Evolutionary conservation across 805 yeast genomes (phyloP).

Genomic region (Kregervanrija pseudodelftensis): DNA sequence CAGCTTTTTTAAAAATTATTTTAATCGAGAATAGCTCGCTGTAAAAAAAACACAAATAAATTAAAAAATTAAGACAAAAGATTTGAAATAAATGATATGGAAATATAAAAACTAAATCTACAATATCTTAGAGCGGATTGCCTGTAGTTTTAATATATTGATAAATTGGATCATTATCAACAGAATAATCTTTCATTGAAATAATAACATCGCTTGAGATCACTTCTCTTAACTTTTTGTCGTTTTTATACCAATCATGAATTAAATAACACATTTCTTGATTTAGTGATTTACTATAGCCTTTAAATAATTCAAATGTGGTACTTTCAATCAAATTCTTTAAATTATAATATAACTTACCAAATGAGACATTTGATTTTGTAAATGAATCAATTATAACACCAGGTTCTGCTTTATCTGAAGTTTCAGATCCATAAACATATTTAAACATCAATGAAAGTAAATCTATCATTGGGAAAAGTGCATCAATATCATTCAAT

Average conservation of each 20-base stretch:
- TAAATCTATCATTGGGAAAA: conserved; percentile 71
- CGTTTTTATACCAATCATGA: conserved; percentile 59
- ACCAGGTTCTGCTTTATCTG: conserved; percentile 32
- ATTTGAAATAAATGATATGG: no score
- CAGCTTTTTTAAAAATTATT: neutral
- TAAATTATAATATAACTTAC: conserved; percentile 56
- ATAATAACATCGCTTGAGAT: conserved; percentile 41
- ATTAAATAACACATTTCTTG: conserved; percentile 60
- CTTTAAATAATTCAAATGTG: conserved; percentile 43
- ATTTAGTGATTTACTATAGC: conserved; percentile 32
- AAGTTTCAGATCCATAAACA: conserved; percentile 27
- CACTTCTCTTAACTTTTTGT: conserved; percentile 54
- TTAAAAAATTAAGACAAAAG: no score
- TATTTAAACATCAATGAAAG: conserved; percentile 58
- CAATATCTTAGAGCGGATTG: conserved; percentile 20
- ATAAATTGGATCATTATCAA: conserved; percentile 53
- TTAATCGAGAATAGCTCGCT: no score
- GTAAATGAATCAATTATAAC: conserved; percentile 54
- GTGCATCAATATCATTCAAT: conserved; percentile 61
- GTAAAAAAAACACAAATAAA: no score
- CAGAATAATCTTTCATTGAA: conserved; percentile 37
- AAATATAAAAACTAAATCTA: no score
- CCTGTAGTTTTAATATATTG: conserved; percentile 36
- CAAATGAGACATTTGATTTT: conserved; percentile 56
- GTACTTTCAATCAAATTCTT: conserved; percentile 57